phyloP scores from a whole-genome alignment of 2,329 filamentous ascomycete genomes.

The Tolypocladium tropicale region DNA sequence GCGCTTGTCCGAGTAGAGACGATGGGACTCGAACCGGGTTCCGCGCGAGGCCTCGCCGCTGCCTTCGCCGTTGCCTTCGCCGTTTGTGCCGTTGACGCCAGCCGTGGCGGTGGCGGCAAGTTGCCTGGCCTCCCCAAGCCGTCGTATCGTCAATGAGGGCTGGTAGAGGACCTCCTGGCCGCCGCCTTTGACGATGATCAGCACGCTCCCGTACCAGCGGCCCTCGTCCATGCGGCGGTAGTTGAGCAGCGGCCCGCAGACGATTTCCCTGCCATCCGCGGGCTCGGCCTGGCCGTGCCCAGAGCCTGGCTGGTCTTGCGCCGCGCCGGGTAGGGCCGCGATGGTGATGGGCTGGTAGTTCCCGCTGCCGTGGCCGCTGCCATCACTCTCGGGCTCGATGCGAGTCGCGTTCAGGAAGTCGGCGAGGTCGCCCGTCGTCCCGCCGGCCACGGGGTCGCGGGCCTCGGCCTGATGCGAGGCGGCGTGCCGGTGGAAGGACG shows the following conservation, averaged over 20 bases:
- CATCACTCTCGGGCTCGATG: constrained; percentile 29
- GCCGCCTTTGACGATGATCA: constrained; percentile 70
- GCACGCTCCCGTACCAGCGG: constrained; percentile 74
- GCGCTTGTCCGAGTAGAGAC: constrained; percentile 54
- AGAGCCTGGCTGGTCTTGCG: constrained; percentile 13
- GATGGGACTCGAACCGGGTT: constrained; percentile 24
- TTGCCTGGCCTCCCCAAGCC: constrained; percentile 18
- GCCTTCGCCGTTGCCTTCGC: constrained; percentile 12
- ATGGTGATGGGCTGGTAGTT: constrained; percentile 39
- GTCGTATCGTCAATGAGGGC: constrained; percentile 48
- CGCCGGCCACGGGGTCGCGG: constrained; percentile 21
- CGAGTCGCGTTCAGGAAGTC: constrained; percentile 46
- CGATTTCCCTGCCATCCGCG: constrained; percentile 46
- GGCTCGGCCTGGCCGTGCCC: constrained; percentile 10
- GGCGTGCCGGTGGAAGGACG: constrained; percentile 41
- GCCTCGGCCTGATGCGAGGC: constrained; percentile 16
- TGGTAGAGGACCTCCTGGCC: constrained; percentile 44
- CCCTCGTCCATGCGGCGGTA: constrained; percentile 65
- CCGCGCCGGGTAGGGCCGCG: constrained; percentile 24
- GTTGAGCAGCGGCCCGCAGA: constrained; percentile 67
- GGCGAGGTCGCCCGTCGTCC: constrained; percentile 40
- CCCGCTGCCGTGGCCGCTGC: constrained; percentile 19
- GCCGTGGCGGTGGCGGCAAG: constrained; percentile 9
- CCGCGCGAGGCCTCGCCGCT: constrained; percentile 29
- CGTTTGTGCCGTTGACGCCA: constrained; percentile 18